A percentile compares a stretch with the other conserved stretches of the same genome.
phyloP scores from a whole-genome alignment of 75 land plant genomes.

The Ceratopteris richardii region DNA sequence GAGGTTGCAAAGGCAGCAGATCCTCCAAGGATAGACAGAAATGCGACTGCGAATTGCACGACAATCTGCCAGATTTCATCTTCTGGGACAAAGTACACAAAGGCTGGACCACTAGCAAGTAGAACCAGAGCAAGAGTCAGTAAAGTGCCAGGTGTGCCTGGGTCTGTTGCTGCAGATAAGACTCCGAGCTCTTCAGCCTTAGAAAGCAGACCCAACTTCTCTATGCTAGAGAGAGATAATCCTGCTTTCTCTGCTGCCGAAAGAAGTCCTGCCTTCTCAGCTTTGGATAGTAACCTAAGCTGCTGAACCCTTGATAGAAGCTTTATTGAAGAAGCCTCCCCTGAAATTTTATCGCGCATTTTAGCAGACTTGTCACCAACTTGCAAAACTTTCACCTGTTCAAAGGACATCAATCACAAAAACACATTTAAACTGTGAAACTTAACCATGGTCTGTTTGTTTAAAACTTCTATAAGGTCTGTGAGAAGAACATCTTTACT shows the following conservation, averaged over 20 bases:
- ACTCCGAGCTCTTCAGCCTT: conserved; percentile 92
- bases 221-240: conserved; percentile 71
- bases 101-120: conserved; percentile 58
- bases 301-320: conserved; percentile 86
- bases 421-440: background rate
- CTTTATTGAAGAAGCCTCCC: conserved; percentile 41
- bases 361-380: conserved; percentile 47
- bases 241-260: conserved; percentile 86
- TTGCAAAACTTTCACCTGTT: conserved; percentile 28
- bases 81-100: conserved; percentile 78
- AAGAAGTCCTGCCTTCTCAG: conserved; percentile 92
- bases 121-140: conserved; percentile 53
- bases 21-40: conserved; percentile 64
- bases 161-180: conserved; percentile 90
- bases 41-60: conserved; percentile 60
- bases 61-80: conserved; percentile 50
- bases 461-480: background rate
- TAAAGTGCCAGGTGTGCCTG: conserved; percentile 57
- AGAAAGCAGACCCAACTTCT: conserved; percentile 85
- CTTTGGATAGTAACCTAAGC: conserved; percentile 73
- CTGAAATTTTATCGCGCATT: conserved; percentile 14
- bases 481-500: no score
- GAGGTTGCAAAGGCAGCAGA: conserved; percentile 95
- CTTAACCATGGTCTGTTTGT: background rate
- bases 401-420: background rate